Conservation (phyloP, 2,329 filamentous ascomycete species). For the Cyphellophora europaea region DNA sequence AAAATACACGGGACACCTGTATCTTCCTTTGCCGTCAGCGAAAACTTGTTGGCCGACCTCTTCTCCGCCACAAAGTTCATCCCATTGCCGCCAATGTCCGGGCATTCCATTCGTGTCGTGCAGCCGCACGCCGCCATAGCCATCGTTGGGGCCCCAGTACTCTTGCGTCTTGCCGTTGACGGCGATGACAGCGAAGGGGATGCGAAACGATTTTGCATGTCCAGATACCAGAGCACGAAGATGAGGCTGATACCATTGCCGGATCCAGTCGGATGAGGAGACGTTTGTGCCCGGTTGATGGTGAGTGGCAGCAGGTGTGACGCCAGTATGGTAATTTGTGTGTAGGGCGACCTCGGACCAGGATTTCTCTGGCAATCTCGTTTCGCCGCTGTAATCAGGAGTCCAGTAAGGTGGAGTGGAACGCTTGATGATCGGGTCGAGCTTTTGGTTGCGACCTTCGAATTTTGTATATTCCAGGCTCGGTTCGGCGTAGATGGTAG, state of each 20-base stretch:
- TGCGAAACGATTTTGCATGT: not conserved
- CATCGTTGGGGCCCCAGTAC: conserved; percentile 1
- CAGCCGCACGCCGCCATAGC: conserved; percentile 1
- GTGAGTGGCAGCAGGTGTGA: conserved; percentile 7
- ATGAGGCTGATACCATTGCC: conserved; percentile 6
- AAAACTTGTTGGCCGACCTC: not conserved
- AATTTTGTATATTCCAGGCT: not conserved
- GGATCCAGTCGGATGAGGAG: conserved; percentile 9
- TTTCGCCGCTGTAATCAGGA: not conserved
- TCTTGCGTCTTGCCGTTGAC: not conserved
- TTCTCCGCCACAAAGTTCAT: not conserved
- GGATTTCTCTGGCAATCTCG: not conserved
- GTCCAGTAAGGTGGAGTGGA: conserved; percentile 5
- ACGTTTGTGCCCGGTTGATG: conserved; percentile 6
- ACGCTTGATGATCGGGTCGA: conserved; percentile 12
- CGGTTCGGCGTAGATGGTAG: not conserved
- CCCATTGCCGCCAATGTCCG: not conserved
- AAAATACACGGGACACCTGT: not conserved
- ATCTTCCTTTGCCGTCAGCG: not conserved
- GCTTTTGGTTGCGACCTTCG: not conserved
- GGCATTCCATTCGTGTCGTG: not conserved
- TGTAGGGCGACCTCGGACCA: conserved; percentile 7
- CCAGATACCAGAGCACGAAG: conserved; percentile 3
- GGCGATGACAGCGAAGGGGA: not conserved
- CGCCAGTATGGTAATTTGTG: conserved; percentile 10